Conservation (phyloP, 495 filamentous ascomycete genomes). For the Aspergillus panamensis region DNA sequence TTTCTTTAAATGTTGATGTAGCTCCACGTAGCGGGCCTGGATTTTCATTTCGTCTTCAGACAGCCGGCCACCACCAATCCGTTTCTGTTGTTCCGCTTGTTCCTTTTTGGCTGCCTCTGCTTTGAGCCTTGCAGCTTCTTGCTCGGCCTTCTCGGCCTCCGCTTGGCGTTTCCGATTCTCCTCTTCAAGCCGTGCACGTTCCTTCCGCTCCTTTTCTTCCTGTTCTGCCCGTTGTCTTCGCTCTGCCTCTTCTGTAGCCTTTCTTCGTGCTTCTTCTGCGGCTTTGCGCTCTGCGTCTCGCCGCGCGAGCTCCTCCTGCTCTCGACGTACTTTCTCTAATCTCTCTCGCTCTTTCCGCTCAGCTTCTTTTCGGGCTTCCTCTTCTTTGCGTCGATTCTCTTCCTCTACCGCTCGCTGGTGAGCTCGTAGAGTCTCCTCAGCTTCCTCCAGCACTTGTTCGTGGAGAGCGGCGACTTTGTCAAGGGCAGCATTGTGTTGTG, state of each 20-base stretch:
- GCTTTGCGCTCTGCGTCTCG: conserved; percentile 41
- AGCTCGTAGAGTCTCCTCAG: conserved; percentile 40
- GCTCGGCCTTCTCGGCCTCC: conserved; percentile 34
- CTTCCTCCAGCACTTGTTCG: conserved; percentile 59
- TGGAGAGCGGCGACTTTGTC: conserved; percentile 60
- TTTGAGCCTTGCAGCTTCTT: conserved; percentile 27
- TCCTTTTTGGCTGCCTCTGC: conserved; percentile 28
- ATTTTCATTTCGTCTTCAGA: conserved; percentile 36
- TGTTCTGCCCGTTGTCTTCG: conserved; percentile 40
- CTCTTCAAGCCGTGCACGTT: conserved; percentile 37
- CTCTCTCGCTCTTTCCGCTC: conserved; percentile 40
- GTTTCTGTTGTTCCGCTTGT: conserved; percentile 27
- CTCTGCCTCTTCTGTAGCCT: conserved; percentile 37
- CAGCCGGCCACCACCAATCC: conserved; percentile 25
- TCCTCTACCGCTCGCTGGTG: conserved; percentile 39
- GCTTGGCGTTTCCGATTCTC: conserved; percentile 39
- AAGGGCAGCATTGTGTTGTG: conserved; percentile 56
- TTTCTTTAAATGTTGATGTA: conserved; percentile 71
- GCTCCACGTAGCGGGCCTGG: conserved; percentile 60
- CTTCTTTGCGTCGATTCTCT: conserved; percentile 32
- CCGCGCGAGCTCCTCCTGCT: conserved; percentile 41
- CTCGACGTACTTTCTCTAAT: conserved; percentile 32
- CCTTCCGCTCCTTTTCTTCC: conserved; percentile 53
- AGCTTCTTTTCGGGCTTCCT: conserved; percentile 34
- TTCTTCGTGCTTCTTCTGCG: conserved; percentile 41